Base-by-base conservation (phyloP, 1,284 basidiomycete species). In the Ustilago bromivora region DNA sequence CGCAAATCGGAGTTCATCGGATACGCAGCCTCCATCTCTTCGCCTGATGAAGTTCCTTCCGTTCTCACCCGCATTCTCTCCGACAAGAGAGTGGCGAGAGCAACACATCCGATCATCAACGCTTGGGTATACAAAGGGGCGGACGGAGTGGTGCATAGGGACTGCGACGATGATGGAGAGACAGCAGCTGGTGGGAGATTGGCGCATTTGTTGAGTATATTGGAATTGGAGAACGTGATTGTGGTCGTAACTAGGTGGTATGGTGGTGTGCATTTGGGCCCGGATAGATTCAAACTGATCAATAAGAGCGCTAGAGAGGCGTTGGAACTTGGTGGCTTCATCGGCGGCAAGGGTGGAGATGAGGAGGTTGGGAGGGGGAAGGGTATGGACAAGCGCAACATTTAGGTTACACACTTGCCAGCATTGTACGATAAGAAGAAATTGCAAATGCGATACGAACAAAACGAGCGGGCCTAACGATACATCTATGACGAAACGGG, bases 1-100 rank as follows among this genome's bases (percentile, higher is more conserved):
- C 78, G 86, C 62, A 87, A 87, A 61, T 81, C 78, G 52, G 78
- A 82, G 47, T 87, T 87, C 63, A 69, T 87, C 47, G 86, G 86
- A 0, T 83, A 86, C 61, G 83, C 82, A 4, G 78, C 74, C 3
- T 38, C 64, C 17, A 64, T 87, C 34, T 61, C 65, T 12, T 62
- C 78, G 4, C 82, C 85, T 5, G 63, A 73, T n/a, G 72, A 86
- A 41, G 84, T 85, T 7, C 70, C 81, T 3, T 52, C 71, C 13
- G 57, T 85, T 4, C 73, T 85, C 6, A 61, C 62, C 2, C 68
- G 60, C 32, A 77, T 85, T 12, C 60, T 84, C 1, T 61, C 71
- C 1, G 82, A 85, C 54, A 78, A 78, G 36, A 60, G 79, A 1
- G 71, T 85, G 6, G 81, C 80, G 1, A 63, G 81, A 4, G 86